phyloP scores from a whole-genome alignment of 768 basidiomycete genomes.

The Mycena sanguinolenta region DNA sequence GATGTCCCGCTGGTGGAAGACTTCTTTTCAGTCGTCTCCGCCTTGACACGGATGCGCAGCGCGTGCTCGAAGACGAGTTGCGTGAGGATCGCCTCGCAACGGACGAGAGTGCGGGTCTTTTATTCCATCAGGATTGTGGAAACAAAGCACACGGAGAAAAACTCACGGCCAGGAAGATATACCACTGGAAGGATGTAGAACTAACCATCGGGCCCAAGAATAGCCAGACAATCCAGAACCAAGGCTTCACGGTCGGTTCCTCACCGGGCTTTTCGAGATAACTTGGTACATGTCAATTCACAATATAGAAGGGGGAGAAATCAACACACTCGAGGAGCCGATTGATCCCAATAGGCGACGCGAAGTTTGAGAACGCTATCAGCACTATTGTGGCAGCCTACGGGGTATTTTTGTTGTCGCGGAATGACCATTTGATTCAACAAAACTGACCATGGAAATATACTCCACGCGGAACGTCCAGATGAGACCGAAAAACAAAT shows the following conservation, averaged over 20 bases:
- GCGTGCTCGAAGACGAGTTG: conserved; percentile 60
- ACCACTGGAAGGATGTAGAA: conserved; percentile 67
- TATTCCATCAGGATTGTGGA: conserved; percentile 48
- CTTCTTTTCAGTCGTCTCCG: conserved; percentile 46
- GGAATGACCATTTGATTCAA: background rate
- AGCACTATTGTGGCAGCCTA: conserved; percentile 43
- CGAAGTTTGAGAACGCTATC: conserved; percentile 47
- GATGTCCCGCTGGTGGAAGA: conserved; percentile 24
- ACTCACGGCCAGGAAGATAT: conserved; percentile 60
- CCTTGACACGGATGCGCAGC: conserved; percentile 76
- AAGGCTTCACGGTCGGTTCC: conserved; percentile 67
- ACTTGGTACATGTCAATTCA: conserved; percentile 42
- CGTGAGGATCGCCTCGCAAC: conserved; percentile 61
- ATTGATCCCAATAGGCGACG: conserved; percentile 59
- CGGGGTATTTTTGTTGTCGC: background rate
- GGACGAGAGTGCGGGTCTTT: conserved; percentile 65
- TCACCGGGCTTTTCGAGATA: conserved; percentile 71
- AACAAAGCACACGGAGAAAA: conserved; percentile 34
- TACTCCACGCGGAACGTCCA: conserved; percentile 48
- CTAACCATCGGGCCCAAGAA: conserved; percentile 62
- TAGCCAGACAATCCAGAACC: conserved; percentile 75
- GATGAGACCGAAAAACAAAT: conserved; percentile 60
- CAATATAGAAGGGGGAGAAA: background rate
- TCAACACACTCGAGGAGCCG: conserved; percentile 53
- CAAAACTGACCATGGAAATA: conserved; percentile 40